Evolutionary conservation across 169 alveolate genomes (phyloP).

Genomic region (Plasmodium reichenowi): DNA sequence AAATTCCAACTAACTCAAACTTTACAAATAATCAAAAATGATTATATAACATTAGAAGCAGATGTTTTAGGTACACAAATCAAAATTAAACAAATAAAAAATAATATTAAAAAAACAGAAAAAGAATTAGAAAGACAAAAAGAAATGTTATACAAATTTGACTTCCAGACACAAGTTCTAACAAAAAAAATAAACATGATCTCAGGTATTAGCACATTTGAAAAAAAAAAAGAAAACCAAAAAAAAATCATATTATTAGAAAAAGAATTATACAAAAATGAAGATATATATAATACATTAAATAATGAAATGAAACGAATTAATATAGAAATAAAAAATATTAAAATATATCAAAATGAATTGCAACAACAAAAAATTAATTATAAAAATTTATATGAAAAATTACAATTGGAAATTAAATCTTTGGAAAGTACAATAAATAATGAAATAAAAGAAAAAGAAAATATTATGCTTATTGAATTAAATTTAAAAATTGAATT

Average conservation of each 20-base stretch:
- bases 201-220: conserved; percentile 55
- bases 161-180: conserved; percentile 65
- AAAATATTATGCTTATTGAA: conserved; percentile 62
- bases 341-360: conserved; percentile 33
- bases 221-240: conserved; percentile 72
- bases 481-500: conserved; percentile 62
- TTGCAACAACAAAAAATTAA: conserved; percentile 33
- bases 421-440: conserved; percentile 37
- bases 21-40: conserved; percentile 55
- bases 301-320: conserved; percentile 67
- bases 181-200: conserved; percentile 43
- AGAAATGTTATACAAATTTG: conserved; percentile 71
- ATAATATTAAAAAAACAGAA: conserved; percentile 53
- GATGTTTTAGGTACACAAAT: conserved; percentile 65
- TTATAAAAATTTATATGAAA: conserved; percentile 9
- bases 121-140: conserved; percentile 72
- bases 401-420: conserved; percentile 56
- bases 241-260: conserved; percentile 49
- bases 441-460: conserved; percentile 65
- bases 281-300: conserved; percentile 38
- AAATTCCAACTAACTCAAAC: conserved; percentile 35
- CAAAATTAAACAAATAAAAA: conserved; percentile 72
- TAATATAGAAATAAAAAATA: conserved; percentile 50
- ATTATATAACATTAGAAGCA: conserved; percentile 33
- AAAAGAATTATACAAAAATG: conserved; percentile 53